Evolutionary conservation across 208 protist genomes (phyloP).

Genomic region (Vickermania spadyakhi): DNA sequence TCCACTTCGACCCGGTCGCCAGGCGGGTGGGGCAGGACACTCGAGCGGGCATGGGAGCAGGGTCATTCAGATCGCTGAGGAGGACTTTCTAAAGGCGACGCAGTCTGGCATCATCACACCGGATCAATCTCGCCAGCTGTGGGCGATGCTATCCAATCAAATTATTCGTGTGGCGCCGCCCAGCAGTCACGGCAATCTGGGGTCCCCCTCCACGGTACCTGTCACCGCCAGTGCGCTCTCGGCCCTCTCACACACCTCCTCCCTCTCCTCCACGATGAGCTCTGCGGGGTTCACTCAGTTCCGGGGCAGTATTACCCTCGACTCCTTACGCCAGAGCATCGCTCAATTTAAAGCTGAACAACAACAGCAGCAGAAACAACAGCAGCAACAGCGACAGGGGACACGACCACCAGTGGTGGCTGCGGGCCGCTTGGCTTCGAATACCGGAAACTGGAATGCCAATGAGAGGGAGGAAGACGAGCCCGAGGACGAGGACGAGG

Average conservation of each 20-base stretch:
- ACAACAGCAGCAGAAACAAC: slow-evolving; percentile 14
- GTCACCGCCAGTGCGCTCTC: slow-evolving; percentile 25
- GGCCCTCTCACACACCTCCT: slow-evolving; percentile 17
- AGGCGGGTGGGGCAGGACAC: not conserved
- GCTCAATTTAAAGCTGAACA: slow-evolving; percentile 64
- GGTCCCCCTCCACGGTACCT: slow-evolving; percentile 11
- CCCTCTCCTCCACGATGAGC: slow-evolving; percentile 4
- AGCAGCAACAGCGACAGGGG: not conserved
- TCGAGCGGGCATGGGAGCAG: too few species aligned
- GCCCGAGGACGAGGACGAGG: not conserved
- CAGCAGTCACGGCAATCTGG: slow-evolving; percentile 9
- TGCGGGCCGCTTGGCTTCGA: too few species aligned
- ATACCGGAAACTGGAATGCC: too few species aligned
- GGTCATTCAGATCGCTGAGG: slow-evolving; percentile 56
- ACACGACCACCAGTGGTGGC: too few species aligned
- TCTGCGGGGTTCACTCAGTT: slow-evolving; percentile 10
- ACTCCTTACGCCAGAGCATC: slow-evolving; percentile 64
- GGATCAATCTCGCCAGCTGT: slow-evolving; percentile 75
- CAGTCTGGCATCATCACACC: slow-evolving; percentile 70
- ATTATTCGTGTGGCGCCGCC: slow-evolving; percentile 42
- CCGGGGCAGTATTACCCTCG: slow-evolving; percentile 50
- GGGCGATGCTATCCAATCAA: slow-evolving; percentile 80
- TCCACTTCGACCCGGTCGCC: not conserved
- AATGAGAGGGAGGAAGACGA: too few species aligned
- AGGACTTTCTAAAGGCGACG: slow-evolving; percentile 66